These are phyloP conservation scores for Thamnidium elegans DNA, from an alignment of 192 early-diverging fungal genomes.

Conservation along the genomic window DNA sequence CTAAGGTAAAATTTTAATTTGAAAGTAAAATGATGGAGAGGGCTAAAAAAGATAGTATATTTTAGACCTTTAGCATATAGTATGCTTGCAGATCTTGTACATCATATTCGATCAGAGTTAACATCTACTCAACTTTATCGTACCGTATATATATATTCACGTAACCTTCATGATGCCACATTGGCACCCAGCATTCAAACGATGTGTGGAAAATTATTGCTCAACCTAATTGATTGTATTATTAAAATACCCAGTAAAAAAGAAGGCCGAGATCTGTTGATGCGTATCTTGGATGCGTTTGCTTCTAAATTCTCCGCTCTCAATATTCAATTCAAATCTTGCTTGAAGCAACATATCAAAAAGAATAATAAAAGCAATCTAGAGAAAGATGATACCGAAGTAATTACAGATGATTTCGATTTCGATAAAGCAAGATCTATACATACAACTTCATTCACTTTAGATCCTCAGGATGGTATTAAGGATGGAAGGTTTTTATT, in stretches of 20 bases:
- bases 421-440: constrained; percentile 58
- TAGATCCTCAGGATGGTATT: constrained; percentile 60
- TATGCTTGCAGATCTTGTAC: constrained; percentile 94
- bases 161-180: constrained; percentile 89
- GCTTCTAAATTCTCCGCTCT: constrained; percentile 69
- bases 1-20: constrained; percentile 51
- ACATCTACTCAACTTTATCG: constrained; percentile 73
- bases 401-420: constrained; percentile 57
- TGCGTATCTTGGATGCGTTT: constrained; percentile 86
- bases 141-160: constrained; percentile 89
- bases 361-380: constrained; percentile 37
- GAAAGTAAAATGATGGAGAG: not conserved
- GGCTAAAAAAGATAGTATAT: not conserved
- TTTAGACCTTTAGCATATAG: constrained; percentile 85
- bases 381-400: constrained; percentile 36
- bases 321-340: constrained; percentile 59
- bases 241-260: constrained; percentile 62
- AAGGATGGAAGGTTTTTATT: constrained; percentile 88
- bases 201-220: constrained; percentile 92
- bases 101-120: constrained; percentile 88
- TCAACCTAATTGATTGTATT: constrained; percentile 88
- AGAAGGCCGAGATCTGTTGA: constrained; percentile 66
- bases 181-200: constrained; percentile 92
- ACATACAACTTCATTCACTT: constrained; percentile 43
- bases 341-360: constrained; percentile 55